Evolutionary conservation across 2,329 filamentous ascomycete genomes (phyloP).

Genomic region (Trichoderma guizhouense): DNA sequence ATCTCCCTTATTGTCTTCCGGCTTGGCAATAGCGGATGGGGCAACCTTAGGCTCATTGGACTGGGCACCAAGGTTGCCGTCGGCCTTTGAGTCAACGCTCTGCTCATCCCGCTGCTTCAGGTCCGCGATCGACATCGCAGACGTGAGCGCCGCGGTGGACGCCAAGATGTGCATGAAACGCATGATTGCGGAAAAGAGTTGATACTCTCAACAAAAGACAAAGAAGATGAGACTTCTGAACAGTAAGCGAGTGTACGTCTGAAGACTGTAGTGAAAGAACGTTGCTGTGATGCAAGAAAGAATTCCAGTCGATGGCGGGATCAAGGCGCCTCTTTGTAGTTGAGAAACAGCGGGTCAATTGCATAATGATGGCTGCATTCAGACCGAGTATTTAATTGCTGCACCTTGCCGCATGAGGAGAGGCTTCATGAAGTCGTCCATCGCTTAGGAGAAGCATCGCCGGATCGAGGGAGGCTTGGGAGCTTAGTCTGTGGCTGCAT

Average conservation of each 20-base stretch:
- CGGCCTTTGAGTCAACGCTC: background rate
- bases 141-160: constrained; percentile 33
- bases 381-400: background rate
- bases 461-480: constrained; percentile 7
- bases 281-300: background rate
- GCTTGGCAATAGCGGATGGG: background rate
- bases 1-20: background rate
- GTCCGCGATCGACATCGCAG: constrained; percentile 28
- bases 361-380: constrained; percentile 16
- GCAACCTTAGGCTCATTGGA: background rate
- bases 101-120: constrained; percentile 19
- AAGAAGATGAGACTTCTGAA: constrained; percentile 1
- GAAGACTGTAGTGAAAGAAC: background rate
- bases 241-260: background rate
- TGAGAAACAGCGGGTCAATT: background rate
- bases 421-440: background rate
- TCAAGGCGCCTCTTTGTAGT: constrained; percentile 21
- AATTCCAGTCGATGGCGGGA: constrained; percentile 12
- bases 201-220: constrained; percentile 18
- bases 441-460: background rate
- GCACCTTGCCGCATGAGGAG: background rate
- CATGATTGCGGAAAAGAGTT: constrained; percentile 29
- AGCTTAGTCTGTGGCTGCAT: background rate
- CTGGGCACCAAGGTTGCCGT: background rate
- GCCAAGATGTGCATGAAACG: constrained; percentile 34